Percentiles rank a stretch among this genome's conserved stretches.
These are phyloP conservation scores for Leptosphaerulina australis DNA, from an alignment of 2,329 filamentous ascomycete species.

Conservation along the genomic window DNA sequence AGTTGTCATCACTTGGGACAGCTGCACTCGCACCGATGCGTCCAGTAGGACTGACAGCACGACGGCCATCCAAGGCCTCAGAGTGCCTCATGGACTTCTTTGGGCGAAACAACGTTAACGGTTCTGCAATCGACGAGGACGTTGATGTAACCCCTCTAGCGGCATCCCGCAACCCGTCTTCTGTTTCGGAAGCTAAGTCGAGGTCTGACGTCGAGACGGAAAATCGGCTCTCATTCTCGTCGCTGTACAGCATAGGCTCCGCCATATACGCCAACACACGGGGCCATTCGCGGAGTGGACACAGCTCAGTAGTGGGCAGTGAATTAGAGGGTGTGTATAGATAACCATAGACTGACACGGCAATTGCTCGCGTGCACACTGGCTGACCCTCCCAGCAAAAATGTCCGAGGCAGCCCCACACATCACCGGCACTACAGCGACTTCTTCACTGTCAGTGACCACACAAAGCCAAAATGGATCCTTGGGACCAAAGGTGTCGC, in stretches of 20 bases:
- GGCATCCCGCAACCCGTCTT: slow-evolving; percentile 26
- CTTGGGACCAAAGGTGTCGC: slow-evolving; percentile 48
- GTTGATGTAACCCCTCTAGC: slow-evolving; percentile 52
- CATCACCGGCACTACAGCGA: slow-evolving; percentile 50
- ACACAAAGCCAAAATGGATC: slow-evolving; percentile 53
- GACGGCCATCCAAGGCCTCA: slow-evolving; percentile 51
- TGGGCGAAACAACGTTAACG: slow-evolving; percentile 33
- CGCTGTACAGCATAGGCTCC: slow-evolving; percentile 72
- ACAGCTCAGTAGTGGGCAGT: slow-evolving; percentile 54
- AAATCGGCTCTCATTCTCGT: slow-evolving; percentile 75
- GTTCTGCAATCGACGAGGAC: slow-evolving; percentile 57
- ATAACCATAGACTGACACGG: neutral
- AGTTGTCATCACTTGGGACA: slow-evolving; percentile 64
- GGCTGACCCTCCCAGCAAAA: slow-evolving; percentile 29
- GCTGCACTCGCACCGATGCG: slow-evolving; percentile 53
- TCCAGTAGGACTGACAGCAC: slow-evolving; percentile 33
- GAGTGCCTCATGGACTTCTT: slow-evolving; percentile 50
- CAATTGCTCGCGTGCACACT: neutral
- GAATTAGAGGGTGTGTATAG: slow-evolving; percentile 51
- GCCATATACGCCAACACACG: slow-evolving; percentile 60
- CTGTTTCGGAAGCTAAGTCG: slow-evolving; percentile 57
- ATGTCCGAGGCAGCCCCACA: slow-evolving; percentile 36
- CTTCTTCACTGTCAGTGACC: slow-evolving; percentile 52
- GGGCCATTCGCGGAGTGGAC: slow-evolving; percentile 57
- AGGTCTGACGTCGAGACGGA: slow-evolving; percentile 56